phyloP scores from a whole-genome alignment of 108 stramenopile species.

The Cyclotella kingstonii region DNA sequence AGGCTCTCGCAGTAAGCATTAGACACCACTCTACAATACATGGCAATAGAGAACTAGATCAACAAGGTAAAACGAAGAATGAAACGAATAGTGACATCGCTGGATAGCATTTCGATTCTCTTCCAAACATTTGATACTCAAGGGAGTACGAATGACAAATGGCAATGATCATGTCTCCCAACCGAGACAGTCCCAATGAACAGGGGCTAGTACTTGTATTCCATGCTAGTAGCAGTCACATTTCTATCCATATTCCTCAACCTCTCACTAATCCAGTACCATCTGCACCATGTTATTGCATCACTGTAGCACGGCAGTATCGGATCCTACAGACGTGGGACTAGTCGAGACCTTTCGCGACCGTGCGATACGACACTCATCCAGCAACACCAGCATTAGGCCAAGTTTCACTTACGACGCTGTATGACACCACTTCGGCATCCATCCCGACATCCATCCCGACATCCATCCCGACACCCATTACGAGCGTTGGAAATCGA shows the following conservation, averaged over 20 bases:
- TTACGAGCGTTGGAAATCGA: no score
- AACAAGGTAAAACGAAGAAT: conserved; percentile 24
- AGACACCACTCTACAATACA: conserved; percentile 41
- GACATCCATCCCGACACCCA: no score
- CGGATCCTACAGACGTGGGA: conserved; percentile 45
- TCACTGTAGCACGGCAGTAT: conserved; percentile 47
- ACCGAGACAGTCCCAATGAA: conserved; percentile 47
- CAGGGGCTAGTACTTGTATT: conserved; percentile 52
- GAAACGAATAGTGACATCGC: conserved; percentile 8
- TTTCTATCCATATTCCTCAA: conserved; percentile 7
- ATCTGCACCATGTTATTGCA: conserved; percentile 1
- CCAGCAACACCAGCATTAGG: not conserved
- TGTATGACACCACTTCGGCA: no score
- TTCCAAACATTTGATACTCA: conserved; percentile 3
- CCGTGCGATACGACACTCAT: conserved; percentile 18
- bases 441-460: no score
- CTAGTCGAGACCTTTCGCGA: conserved; percentile 51
- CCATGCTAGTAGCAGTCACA: conserved; percentile 2
- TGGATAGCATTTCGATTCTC: conserved; percentile 16
- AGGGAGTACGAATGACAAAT: conserved; percentile 9
- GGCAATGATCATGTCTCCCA: conserved; percentile 50
- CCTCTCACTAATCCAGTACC: not conserved
- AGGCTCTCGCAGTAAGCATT: conserved; percentile 39
- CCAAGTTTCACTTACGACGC: no score
- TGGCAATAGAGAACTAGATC: not conserved